These are phyloP conservation scores for Annulohypoxylon stygium DNA, from an alignment of 495 filamentous ascomycete species.

Conservation along the genomic window DNA sequence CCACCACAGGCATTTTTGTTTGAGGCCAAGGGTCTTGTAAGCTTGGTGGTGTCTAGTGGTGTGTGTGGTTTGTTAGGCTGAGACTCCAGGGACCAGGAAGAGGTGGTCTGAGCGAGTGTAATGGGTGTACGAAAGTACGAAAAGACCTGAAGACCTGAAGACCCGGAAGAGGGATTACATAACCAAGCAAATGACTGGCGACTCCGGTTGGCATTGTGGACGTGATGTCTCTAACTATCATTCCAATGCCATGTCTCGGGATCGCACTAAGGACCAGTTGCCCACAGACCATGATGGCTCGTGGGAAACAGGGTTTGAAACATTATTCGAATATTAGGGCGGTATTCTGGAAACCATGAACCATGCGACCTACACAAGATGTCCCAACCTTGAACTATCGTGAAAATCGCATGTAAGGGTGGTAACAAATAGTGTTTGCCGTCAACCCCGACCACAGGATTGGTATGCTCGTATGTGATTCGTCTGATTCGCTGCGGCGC, in stretches of 20 bases:
- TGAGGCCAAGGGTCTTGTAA: constrained; percentile 41
- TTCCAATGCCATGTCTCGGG: constrained; percentile 47
- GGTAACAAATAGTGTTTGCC: constrained; percentile 28
- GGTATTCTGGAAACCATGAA: constrained; percentile 24
- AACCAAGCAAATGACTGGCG: constrained; percentile 15
- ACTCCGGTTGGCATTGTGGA: not conserved
- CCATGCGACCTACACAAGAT: constrained; percentile 5
- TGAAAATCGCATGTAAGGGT: constrained; percentile 18
- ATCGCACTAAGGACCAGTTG: constrained; percentile 38
- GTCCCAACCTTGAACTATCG: constrained; percentile 1
- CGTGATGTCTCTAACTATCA: constrained; percentile 10
- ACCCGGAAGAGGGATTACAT: constrained; percentile 23
- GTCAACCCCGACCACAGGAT: constrained; percentile 17
- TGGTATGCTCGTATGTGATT: constrained; percentile 26
- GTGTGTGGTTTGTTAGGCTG: constrained; percentile 12
- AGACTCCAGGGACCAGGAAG: constrained; percentile 36
- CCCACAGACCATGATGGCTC: constrained; percentile 29
- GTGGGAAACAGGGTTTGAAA: constrained; percentile 35
- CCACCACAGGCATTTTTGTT: constrained; percentile 37
- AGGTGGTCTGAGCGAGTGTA: constrained; percentile 36
- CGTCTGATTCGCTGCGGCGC: constrained; percentile 29
- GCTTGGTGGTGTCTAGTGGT: constrained; percentile 4
- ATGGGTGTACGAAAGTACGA: not conserved
- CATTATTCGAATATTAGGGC: constrained; percentile 35
- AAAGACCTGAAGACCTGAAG: not conserved